Evolutionary conservation across 208 protist genomes (phyloP).

Genomic region (Endotrypanum monterogeii): DNA sequence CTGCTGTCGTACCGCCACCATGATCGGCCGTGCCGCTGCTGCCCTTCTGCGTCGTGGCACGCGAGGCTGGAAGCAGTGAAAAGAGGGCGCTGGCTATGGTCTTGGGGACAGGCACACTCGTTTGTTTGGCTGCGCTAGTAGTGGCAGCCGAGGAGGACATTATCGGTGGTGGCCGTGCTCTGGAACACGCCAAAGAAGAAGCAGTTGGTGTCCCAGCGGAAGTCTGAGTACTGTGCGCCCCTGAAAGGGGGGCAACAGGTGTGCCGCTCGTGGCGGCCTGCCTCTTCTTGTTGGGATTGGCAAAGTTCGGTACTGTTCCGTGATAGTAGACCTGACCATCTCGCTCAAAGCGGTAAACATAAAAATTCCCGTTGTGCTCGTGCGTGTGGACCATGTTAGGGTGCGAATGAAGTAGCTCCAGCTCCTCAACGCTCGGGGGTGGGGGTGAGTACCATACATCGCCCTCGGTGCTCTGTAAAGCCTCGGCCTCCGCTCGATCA

Average conservation of each 20-base stretch:
- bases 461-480: slow-evolving; percentile 15
- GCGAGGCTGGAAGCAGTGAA: slow-evolving; percentile 23
- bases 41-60: neutral
- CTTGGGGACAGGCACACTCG: slow-evolving; percentile 11
- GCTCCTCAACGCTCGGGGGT: slow-evolving; percentile 28
- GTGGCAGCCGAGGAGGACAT: neutral
- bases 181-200: slow-evolving; percentile 1
- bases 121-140: slow-evolving; percentile 7
- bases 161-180: neutral
- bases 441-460: slow-evolving; percentile 28
- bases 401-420: slow-evolving; percentile 16
- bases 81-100: slow-evolving; percentile 32
- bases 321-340: slow-evolving; percentile 78
- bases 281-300: slow-evolving; percentile 81
- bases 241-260: neutral
- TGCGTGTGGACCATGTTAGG: slow-evolving; percentile 43
- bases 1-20: neutral
- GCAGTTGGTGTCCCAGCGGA: neutral
- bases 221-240: neutral
- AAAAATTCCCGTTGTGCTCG: slow-evolving; percentile 76
- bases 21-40: neutral
- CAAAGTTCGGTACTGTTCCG: slow-evolving; percentile 85
- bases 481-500: slow-evolving; percentile 14
- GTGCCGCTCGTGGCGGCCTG: neutral
- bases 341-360: slow-evolving; percentile 72